Base-by-base conservation (phyloP, 805 yeast species). In the Cyberlindnera maclurae region DNA sequence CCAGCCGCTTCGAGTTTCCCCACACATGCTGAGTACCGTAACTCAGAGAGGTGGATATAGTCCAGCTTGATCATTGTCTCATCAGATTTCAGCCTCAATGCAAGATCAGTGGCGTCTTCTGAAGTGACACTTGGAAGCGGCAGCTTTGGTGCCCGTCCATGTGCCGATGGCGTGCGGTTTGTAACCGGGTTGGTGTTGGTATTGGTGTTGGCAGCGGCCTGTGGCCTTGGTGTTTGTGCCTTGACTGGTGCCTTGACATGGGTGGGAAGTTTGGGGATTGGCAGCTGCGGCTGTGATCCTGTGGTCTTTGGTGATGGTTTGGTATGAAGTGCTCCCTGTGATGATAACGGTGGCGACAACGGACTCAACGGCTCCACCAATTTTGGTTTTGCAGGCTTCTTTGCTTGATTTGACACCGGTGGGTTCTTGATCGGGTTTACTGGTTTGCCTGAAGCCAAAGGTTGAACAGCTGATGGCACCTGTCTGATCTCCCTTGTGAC, bases 31-130 rank as follows among this genome's bases (percentile, higher is more conserved):
- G 37, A 27, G 17, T 26, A 43, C 4, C 20, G 29, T 18, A 55
- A 36, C 15, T 52, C 54, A 6, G 55, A 34, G 11, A 46, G 34
- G 24, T 44, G 42, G 28, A 55, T 51, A 28, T 34, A 45, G 38
- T 51, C 59, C 33, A 54, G 39, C 36, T 52, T 59, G 27, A 52
- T 49, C 15, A 49, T 45, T 31, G 40, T 46, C 29, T 44, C 48
- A 26, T 20, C 12, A 11, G 18, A 7, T 10, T 15, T 15, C 15
- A 33, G 18, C 24, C 24, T 20, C 24, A 20, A 8, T 5, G 24
- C 24, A 20, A 20, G 24, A 8, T 20, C 24, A 6, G 24, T 20
- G 5, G 24, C 24, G 8, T 20, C 24, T 20, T 5, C 24, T 20
- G 24, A 20, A 8, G 24, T 20, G 8, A 20, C 8, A 20, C 24